Base-by-base conservation (phyloP, 2,329 filamentous ascomycete genomes). In the Colletotrichum scovillei region DNA sequence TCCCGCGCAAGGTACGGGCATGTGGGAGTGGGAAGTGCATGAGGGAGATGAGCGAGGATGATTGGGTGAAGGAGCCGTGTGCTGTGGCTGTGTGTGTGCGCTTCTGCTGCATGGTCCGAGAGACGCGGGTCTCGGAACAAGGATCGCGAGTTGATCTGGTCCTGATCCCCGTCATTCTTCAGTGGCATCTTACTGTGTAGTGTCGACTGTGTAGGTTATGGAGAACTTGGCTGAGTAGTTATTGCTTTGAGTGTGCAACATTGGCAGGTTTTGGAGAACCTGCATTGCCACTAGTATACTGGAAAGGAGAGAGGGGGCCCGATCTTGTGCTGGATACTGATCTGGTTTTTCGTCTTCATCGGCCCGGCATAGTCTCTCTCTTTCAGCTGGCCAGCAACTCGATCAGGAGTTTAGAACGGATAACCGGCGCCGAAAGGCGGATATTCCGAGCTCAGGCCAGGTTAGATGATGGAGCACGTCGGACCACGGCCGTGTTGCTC, bases 1-100 rank as follows among this genome's bases (percentile, higher is more conserved):
- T 71, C 46, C 60, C 70, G 67, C 62, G 55, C 70, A 69, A 69
- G 58, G 66, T 57, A 65, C 55, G 55, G 64, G 38, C 66, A 69
- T 72, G 63, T 68, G 63, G 56, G 65, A 63, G 64, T 57, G 57
- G 64, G 64, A 32, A 63, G 64, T 35, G 26, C 57, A 64, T 32
- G 16, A 30, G 49, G 58, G 52, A 11, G 35, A 53, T 24, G 30
- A 55, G 11, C 12, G 69, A 14, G 22, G 52, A 14, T 63, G 64
- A 72, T 72, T 58, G 64, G 64, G 65, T 56, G 46, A 67, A 60
- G 55, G 24, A 52, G 38, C 16, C 38, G 38, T 59, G 53, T n/a
- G 16, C 16, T 49, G 19, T 66, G 67, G 56, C 58, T 69, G 67
- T 70, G 60, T 55, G 28, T 59, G 64, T 58, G 30, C 26, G 14